These are phyloP conservation scores for Oryza officinalis DNA, from an alignment of 176 grass and related monocot species.

Conservation along the genomic window DNA sequence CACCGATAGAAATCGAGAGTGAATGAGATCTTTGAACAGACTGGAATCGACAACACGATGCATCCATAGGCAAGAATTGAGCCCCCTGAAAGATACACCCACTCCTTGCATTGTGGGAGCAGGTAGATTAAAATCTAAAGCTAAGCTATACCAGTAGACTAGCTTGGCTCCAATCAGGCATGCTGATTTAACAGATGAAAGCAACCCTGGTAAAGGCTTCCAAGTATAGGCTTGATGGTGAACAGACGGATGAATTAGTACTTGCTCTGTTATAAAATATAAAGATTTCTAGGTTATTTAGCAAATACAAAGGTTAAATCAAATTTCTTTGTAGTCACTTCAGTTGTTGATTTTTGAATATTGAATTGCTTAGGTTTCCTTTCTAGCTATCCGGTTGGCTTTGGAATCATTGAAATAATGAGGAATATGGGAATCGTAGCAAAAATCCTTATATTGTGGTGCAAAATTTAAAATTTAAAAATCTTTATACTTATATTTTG, in stretches of 20 bases:
- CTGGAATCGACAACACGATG: neutral
- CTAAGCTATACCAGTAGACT: neutral
- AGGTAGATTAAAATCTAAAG: constrained; percentile 26
- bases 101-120: constrained; percentile 26
- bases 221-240: constrained; percentile 26
- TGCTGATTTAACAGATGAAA: constrained; percentile 31
- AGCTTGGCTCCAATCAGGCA: constrained; percentile 31
- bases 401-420: too few relatives aligned
- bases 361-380: too few relatives aligned
- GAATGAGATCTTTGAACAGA: neutral
- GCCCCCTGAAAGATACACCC: constrained; percentile 27
- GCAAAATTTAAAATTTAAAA: too few relatives aligned
- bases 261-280: too few relatives aligned
- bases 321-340: too few relatives aligned
- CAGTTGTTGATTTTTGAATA: too few relatives aligned
- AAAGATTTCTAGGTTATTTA: too few relatives aligned
- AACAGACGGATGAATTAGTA: constrained; percentile 10
- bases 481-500: too few relatives aligned
- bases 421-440: too few relatives aligned
- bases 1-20: neutral
- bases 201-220: constrained; percentile 30
- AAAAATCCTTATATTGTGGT: too few relatives aligned
- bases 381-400: too few relatives aligned
- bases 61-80: neutral
- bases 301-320: too few relatives aligned